These are phyloP conservation scores for Inosperma sp. DNA, from an alignment of 768 basidiomycete species.

Conservation along the genomic window DNA sequence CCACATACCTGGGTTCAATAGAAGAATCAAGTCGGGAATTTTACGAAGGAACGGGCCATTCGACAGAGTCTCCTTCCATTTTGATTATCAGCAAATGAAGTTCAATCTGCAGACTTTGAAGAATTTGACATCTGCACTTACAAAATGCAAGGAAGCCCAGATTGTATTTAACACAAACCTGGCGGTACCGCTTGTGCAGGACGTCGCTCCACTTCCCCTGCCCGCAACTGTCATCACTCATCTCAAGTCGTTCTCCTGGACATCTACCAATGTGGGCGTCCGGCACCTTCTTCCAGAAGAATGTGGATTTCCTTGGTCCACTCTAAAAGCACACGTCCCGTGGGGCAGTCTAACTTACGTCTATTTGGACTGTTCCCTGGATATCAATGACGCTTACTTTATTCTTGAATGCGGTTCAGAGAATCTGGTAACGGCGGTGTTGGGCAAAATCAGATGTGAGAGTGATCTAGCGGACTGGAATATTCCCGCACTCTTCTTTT, in stretches of 20 bases:
- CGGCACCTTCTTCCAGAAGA: not conserved
- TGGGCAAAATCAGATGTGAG: too few species aligned
- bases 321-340: not conserved
- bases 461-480: too few species aligned
- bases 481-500: too few species aligned
- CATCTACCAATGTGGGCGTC: not conserved
- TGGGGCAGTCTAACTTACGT: constrained; percentile 3
- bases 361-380: not conserved
- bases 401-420: not conserved
- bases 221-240: not conserved
- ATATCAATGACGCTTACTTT: not conserved
- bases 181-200: not conserved
- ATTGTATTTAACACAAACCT: not conserved
- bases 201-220: not conserved
- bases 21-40: not conserved
- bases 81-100: too few species aligned
- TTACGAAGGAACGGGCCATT: not conserved
- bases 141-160: too few species aligned
- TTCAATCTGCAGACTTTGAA: too few species aligned
- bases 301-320: constrained; percentile 6
- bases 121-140: too few species aligned
- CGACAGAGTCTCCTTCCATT: too few species aligned
- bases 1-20: not conserved
- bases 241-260: constrained; percentile 1
- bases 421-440: not conserved